phyloP scores from a whole-genome alignment of 1,284 basidiomycete species.

The Trametes sp. region DNA sequence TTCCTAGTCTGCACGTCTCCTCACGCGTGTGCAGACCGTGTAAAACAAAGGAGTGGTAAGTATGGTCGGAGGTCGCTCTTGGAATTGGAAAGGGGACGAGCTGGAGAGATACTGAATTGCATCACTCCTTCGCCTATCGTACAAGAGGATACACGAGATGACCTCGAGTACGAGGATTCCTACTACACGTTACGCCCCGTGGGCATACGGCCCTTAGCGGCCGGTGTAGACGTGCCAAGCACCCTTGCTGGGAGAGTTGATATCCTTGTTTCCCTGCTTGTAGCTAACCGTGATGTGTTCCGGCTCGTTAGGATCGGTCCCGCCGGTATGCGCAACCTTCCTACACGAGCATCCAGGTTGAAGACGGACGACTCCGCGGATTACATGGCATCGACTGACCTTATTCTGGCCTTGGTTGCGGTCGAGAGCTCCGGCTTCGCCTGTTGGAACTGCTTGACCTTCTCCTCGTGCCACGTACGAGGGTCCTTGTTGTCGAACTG shows the following conservation, averaged over 20 bases:
- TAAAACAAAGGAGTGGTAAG: too few species aligned
- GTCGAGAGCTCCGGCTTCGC: background rate
- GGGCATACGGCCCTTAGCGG: too few species aligned
- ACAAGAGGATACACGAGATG: too few species aligned
- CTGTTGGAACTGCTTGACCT: background rate
- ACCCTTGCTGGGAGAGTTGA: background rate
- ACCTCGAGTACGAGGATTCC: too few species aligned
- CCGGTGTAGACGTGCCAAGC: constrained; percentile 4
- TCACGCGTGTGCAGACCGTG: too few species aligned
- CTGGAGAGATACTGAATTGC: too few species aligned
- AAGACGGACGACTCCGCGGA: background rate
- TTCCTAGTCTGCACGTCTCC: too few species aligned
- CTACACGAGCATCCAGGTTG: background rate
- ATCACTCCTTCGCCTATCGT: too few species aligned
- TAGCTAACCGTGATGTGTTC: constrained; percentile 1
- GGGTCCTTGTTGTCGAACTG: background rate
- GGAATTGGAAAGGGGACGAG: too few species aligned
- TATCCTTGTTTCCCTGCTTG: constrained; percentile 1
- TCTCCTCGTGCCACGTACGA: background rate
- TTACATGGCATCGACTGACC: background rate
- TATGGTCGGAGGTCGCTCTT: too few species aligned
- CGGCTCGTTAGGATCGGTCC: background rate
- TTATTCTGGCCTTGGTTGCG: background rate
- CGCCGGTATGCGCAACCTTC: background rate
- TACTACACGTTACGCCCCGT: too few species aligned